Evolutionary conservation across 108 stramenopile species (phyloP), one percentile per base, ranked within the genome.

Genomic region (Nitzschia palea): DNA sequence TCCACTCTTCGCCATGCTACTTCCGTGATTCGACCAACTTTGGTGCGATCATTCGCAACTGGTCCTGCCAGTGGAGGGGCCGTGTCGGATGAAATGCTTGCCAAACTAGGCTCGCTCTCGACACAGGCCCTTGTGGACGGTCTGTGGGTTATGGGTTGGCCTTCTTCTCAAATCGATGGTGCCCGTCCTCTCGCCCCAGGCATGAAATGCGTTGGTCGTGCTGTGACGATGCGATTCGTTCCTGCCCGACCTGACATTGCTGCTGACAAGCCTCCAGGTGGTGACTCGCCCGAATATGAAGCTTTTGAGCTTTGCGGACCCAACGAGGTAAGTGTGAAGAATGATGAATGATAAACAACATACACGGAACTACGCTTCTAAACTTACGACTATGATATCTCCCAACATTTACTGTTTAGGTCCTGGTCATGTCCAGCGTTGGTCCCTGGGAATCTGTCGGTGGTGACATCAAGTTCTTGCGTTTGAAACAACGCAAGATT

Each of bases 141-240:
- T 20, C 77, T 95, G 1, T 95, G 94, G 94, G 94, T 95, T 5
- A 91, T 95, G 94, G 94, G 94, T 33, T 95, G 94, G 89, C 89
- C 90, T 0, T 62, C 80, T 29, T 83, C 90, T 30, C 93, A 95
- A 62, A 95, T 95, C 51, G 88, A 90, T 47, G 85, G 79, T n/a
- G 81, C 90, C 10, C 76, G 90, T 28, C 77, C 89, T 27, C 62
- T 95, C 18, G 77, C 83, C 9, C 75, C 88, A 14, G 70, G 77
- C 10, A 90, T 91, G 71, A 85, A 80, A 57, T 90, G 88, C 62
- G 86, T 79, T 34, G 94, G 94, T 10, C 82, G 94, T 36, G 94
- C 94, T 22, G 94, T 95, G 0, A 95, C 94, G 0, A 71, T 95
- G 45, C 85, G 84, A 50, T 95, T 95, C 66, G 89, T 95, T 42